phyloP scores from a whole-genome alignment of 2,329 filamentous ascomycete genomes.

The Cladosporium sp. region DNA sequence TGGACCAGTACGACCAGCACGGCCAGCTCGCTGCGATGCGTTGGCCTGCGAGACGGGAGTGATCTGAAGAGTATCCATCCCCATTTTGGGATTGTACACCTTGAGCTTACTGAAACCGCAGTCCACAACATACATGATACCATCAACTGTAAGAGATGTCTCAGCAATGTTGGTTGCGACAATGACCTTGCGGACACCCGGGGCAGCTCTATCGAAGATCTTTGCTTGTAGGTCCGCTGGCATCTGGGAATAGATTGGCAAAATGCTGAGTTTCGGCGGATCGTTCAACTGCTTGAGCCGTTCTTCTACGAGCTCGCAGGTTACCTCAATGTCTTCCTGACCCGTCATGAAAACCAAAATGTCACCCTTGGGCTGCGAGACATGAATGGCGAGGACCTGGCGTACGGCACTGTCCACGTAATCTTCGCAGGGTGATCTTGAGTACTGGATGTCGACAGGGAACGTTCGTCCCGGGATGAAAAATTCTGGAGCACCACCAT shows the following conservation, averaged over 20 bases:
- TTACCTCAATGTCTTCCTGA: slow-evolving; percentile 96
- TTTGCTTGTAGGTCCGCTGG: slow-evolving; percentile 95
- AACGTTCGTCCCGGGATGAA: slow-evolving; percentile 95
- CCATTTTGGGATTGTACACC: slow-evolving; percentile 98
- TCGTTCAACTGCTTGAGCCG: slow-evolving; percentile 85
- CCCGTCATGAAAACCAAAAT: slow-evolving; percentile 99
- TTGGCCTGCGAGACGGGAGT: slow-evolving; percentile 98
- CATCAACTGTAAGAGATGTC: slow-evolving; percentile 94
- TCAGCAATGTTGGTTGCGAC: slow-evolving; percentile 98
- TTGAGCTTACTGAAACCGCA: slow-evolving; percentile 95
- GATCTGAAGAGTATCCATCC: slow-evolving; percentile 97
- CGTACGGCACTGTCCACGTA: slow-evolving; percentile 97
- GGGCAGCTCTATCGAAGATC: slow-evolving; percentile 88
- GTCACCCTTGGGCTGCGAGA: slow-evolving; percentile 87
- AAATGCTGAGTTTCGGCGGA: slow-evolving; percentile 85
- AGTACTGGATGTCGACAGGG: slow-evolving; percentile 94
- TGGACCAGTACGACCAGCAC: slow-evolving; percentile 88
- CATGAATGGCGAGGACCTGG: slow-evolving; percentile 91
- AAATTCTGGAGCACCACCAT: slow-evolving; percentile 92
- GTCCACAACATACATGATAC: slow-evolving; percentile 99
- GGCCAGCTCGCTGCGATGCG: slow-evolving; percentile 84
- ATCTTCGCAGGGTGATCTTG: slow-evolving; percentile 90
- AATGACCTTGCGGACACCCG: slow-evolving; percentile 93
- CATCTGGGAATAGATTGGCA: slow-evolving; percentile 99
- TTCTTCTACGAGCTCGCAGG: slow-evolving; percentile 88